Base-by-base conservation (phyloP, 2,329 filamentous ascomycete genomes). In the Monosporascus sp. region DNA sequence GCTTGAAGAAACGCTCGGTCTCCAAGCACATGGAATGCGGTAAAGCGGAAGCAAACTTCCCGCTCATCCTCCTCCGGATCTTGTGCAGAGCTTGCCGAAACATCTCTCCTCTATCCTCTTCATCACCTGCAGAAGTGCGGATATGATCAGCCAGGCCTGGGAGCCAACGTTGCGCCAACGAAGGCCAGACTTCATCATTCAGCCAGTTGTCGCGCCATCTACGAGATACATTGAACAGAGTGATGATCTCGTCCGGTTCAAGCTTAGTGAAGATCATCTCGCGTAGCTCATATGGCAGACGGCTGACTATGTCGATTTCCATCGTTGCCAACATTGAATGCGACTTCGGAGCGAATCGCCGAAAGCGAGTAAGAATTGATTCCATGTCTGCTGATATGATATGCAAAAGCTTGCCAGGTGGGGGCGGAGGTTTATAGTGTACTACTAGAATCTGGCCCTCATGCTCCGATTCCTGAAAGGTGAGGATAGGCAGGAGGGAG, bases 241-340 rank as follows among this genome's bases (percentile, higher is more conserved):
- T 58, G 5, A 58, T 54, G 39, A 68, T 47, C 18, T 66, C 65
- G 4, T 51, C 48, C 4, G 59, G 61, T n/a, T 58, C 60, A 17
- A 68, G 54, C 50, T 65, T 43, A 7, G 50, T 48, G 37, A 67
- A 52, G 18, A 68, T 55, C 22, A 64, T 53, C 20, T 60, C 49
- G 48, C 65, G 63, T 9, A 68, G 56, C 53, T 68, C 65, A 38
- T 67, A 61, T 1, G 65, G 65, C 15, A 68, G 62, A 20, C 62
- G 56, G 17, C 56, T 63, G 51, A 68, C 53, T 20, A 63, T 55
- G 39, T 65, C 62, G 20, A 24, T 20, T 15, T 44, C 22, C 41
- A 17, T 18, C 41, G 9, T 14, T 35, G 1, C 31, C 31, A 35
- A 11, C 5, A 35, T 35, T 35, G 31, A 35, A 17, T 37, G 49